Evolutionary conservation across 331 rosid species (phyloP), one percentile per base, ranked within the genome.

Genomic region (Quercus tomentella): DNA sequence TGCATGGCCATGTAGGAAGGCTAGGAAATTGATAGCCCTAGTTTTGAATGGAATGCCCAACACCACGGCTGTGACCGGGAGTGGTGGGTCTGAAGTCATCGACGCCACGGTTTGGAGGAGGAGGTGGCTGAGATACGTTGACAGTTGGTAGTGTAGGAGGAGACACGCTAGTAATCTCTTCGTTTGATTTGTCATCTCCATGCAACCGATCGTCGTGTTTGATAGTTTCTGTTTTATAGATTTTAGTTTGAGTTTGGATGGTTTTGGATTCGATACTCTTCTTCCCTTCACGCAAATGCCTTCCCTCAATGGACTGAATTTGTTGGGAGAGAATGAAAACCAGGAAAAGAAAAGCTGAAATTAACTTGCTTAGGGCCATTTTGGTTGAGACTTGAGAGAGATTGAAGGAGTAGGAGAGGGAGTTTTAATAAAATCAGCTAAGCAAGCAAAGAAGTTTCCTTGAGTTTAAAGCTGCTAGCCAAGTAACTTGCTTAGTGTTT

Each of bases 41-140:
- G 71, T 84, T 82, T 79, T 82, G 83, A 77, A n/a, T 18, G 52
- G 66, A 73, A 63, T 87, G 90, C 49, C 88, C 91, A 60, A 87
- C 86, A 23, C 88, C 91, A 15, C 85, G 88, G 45, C 87, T 85
- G 55, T 84, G 88, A 26, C 88, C 88, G 0, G 91, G 91, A 8
- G 58, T 21, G 0, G 88, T 84, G n/a, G 91, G 87, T 15, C 95
- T 78, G 80, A 87, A 88, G 77, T 77, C 87, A 28, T 69, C 79
- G 43, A 81, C 10, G 9, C 58, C 82, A 8, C 51, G 88, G 17
- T 22, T 11, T 3, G 81, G 73, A 0, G 77, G 79, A n/a, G 77
- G 73, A 1, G 83, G 84, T 5, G 83, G 83, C 35, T 18, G 76
- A 23, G 77, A 75, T 76, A 76, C 77, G 20, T 17, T 76, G 37